Evolutionary conservation across 805 yeast species (phyloP), one percentile per base, ranked within the genome.

Genomic region (Cyberlindnera mycetangii): DNA sequence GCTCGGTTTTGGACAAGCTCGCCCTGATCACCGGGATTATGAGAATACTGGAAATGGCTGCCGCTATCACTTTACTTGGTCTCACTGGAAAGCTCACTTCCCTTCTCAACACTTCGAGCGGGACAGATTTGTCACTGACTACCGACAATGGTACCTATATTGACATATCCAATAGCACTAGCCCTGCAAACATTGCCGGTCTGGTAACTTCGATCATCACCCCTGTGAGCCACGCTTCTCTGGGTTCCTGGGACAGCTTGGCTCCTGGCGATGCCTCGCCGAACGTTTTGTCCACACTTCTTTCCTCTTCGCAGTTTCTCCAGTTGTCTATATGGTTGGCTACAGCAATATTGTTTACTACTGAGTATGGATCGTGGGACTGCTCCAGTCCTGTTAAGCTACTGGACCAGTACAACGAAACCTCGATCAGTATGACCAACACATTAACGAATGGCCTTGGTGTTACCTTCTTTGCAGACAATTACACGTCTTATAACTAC

Each of bases 261-360:
- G 15, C 41, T 2, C 17, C 41, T 12, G 14, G 20, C 3, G 22
- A 24, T 7, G 3, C 32, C 8, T 22, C 41, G 3, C 19, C 27
- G 1, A 31, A 15, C 12, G 7, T 31, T 19, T n/a, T 31, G 14
- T 10, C 14, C 7, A 36, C 17, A 5, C 22, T 30, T 14, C 4
- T 24, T 2, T 5, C 21, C 19, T 32, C 37, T 6, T 18, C 32
- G 14, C 32, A 42, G 12, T 14, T 42, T 8, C 18, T 30, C 7
- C 45, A 42, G n/a, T 7, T 36, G 9, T 20, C 17, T 7, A 31
- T 31, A 7, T 42, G 45, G 45, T 19, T 42, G 7, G 45, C 22
- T 2, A 36, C 45, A 9, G 36, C 45, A 5, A 24, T 42, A 15
- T 42, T 35, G 40, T 42, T 28, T 27, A 35, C 45, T 15, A 9